Conservation (phyloP, 495 filamentous ascomycete species). For the Daldinia concentrica region DNA sequence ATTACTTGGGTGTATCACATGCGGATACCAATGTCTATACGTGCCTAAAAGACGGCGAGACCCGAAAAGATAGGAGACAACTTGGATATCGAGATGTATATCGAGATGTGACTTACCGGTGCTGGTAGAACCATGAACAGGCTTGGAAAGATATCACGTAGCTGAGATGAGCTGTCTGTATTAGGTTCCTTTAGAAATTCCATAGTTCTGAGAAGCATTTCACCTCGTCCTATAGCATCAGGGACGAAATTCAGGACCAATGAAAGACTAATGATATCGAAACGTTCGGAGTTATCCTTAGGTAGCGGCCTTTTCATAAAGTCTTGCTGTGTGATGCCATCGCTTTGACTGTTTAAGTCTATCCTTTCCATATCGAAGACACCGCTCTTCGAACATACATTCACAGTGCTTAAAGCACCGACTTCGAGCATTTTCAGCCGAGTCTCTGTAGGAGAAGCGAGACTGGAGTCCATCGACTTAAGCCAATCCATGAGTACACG, state of each 20-base stretch:
- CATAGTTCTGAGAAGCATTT: conserved; percentile 84
- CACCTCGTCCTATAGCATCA: conserved; percentile 74
- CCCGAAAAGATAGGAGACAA: background rate
- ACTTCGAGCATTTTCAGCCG: conserved; percentile 81
- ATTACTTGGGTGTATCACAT: background rate
- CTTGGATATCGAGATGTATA: background rate
- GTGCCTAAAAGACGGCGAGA: background rate
- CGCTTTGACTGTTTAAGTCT: conserved; percentile 86
- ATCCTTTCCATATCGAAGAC: conserved; percentile 82
- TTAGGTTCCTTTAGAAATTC: conserved; percentile 65
- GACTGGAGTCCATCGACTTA: conserved; percentile 47
- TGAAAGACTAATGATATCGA: conserved; percentile 92
- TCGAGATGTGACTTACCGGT: conserved; percentile 50
- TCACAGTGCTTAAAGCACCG: conserved; percentile 84
- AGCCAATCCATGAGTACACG: conserved; percentile 89
- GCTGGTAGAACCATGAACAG: conserved; percentile 92
- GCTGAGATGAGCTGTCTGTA: conserved; percentile 27
- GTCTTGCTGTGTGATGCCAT: conserved; percentile 84
- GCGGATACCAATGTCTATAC: background rate
- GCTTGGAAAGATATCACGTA: conserved; percentile 66
- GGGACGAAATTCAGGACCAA: conserved; percentile 96
- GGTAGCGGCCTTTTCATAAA: conserved; percentile 93
- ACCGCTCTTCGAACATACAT: conserved; percentile 78
- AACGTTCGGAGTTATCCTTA: conserved; percentile 64
- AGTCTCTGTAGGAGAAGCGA: conserved; percentile 42